Evolutionary conservation across 139 green algal genomes (phyloP).

Genomic region (Chlorella sp.): DNA sequence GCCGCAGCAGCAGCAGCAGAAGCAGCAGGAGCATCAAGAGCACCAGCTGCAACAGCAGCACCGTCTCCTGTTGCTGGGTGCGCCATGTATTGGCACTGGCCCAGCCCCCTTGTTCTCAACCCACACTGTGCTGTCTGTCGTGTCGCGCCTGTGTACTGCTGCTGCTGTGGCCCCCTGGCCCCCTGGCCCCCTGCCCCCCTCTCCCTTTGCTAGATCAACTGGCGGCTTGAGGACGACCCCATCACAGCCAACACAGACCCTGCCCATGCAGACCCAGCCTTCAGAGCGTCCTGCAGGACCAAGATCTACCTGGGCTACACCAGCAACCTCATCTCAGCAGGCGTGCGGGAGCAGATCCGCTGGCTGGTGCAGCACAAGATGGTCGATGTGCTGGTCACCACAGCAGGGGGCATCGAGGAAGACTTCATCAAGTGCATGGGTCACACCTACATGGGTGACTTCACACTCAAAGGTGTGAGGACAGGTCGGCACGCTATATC

Average conservation of each 20-base stretch:
- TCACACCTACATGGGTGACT: conserved; percentile 91
- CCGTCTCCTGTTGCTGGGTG: not conserved
- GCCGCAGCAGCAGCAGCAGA: not conserved
- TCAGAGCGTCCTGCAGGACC: conserved; percentile 14
- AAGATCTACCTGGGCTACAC: conserved; percentile 96
- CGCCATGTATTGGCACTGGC: not conserved
- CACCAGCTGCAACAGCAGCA: no score
- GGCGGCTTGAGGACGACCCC: conserved; percentile 80
- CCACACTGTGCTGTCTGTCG: not conserved
- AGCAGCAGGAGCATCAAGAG: not conserved
- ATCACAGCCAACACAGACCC: conserved; percentile 32
- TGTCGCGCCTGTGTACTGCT: no score
- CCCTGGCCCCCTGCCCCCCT: not conserved
- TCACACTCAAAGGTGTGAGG: conserved; percentile 63
- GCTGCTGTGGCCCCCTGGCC: no score
- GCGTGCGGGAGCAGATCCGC: conserved; percentile 80
- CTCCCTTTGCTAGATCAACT: conserved; percentile 54
- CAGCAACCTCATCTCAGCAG: conserved; percentile 87
- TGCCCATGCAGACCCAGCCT: conserved; percentile 32
- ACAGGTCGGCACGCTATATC: no score
- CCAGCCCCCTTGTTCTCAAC: not conserved
- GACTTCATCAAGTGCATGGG: conserved; percentile 98
- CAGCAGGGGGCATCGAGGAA: conserved; percentile 94
- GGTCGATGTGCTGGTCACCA: conserved; percentile 95
- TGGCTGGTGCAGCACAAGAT: conserved; percentile 77